Percentiles rank a stretch among this genome's conserved stretches.
phyloP scores from a whole-genome alignment of 495 filamentous ascomycete genomes.

The Pseudoneurospora amorphoporcata region DNA sequence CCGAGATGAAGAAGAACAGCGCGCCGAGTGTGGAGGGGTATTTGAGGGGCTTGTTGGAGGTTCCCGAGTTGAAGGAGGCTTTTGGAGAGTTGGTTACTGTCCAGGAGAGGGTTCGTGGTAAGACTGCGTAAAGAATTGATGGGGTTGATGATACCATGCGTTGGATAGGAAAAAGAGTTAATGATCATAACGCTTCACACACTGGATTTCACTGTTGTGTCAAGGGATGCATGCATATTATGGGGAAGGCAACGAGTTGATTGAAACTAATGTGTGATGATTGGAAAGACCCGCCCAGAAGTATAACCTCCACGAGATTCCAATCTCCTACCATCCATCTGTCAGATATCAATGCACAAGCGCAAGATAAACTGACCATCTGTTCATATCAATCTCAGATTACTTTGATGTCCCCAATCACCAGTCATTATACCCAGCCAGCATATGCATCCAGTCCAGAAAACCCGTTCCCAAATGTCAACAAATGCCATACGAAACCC shows the following conservation, averaged over 20 bases:
- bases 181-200: not conserved
- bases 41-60: slow-evolving; percentile 30
- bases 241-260: not conserved
- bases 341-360: not conserved
- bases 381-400: not conserved
- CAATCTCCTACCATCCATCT: not conserved
- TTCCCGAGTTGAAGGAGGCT: slow-evolving; percentile 40
- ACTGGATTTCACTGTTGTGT: not conserved
- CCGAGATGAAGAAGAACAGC: slow-evolving; percentile 34
- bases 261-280: not conserved
- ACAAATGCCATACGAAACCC: not conserved
- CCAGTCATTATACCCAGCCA: not conserved
- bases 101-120: slow-evolving; percentile 22
- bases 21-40: slow-evolving; percentile 36
- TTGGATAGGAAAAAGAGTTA: not conserved
- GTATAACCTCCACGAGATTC: not conserved
- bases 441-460: not conserved
- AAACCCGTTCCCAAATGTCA: not conserved
- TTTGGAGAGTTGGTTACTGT: slow-evolving; percentile 37
- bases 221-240: not conserved
- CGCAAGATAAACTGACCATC: not conserved
- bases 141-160: not conserved
- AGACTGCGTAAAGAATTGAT: not conserved
- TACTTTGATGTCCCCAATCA: not conserved
- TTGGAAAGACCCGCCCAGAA: not conserved